These are phyloP conservation scores for Aspergillus latus DNA, from an alignment of 2,329 filamentous ascomycete genomes.

Conservation along the genomic window DNA sequence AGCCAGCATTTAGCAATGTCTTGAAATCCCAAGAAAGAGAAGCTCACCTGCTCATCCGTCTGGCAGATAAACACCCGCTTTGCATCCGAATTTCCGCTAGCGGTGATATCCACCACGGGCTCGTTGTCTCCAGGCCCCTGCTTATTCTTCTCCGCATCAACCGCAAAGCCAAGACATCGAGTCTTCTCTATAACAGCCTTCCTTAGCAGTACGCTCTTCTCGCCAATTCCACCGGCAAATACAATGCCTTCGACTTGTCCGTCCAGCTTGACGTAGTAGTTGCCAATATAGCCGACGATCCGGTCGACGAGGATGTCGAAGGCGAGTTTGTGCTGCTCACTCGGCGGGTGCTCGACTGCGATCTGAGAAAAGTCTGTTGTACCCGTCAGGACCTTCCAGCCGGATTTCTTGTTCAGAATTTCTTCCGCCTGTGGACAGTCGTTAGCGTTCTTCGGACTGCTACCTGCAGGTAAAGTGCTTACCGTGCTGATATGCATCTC, in stretches of 20 bases:
- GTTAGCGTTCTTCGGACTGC: background rate
- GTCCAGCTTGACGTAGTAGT: slow-evolving; percentile 73
- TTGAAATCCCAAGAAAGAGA: background rate
- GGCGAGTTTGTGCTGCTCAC: slow-evolving; percentile 63
- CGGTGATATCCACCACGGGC: slow-evolving; percentile 63
- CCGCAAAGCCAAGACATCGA: slow-evolving; percentile 69
- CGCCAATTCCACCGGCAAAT: slow-evolving; percentile 87
- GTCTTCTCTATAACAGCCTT: slow-evolving; percentile 61
- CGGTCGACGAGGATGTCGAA: slow-evolving; percentile 83
- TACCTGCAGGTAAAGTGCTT: slow-evolving; percentile 6
- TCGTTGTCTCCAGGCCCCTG: slow-evolving; percentile 47
- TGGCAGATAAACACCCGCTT: slow-evolving; percentile 68
- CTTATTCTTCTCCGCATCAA: slow-evolving; percentile 64
- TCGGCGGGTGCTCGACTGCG: slow-evolving; percentile 54
- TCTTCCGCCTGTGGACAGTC: slow-evolving; percentile 63
- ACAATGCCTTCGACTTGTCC: slow-evolving; percentile 80
- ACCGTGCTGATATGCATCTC: slow-evolving; percentile 71
- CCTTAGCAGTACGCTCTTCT: slow-evolving; percentile 69
- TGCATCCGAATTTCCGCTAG: slow-evolving; percentile 30
- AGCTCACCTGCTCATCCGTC: slow-evolving; percentile 74
- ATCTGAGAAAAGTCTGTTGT: slow-evolving; percentile 81
- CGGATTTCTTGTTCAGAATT: slow-evolving; percentile 82
- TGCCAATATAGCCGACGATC: slow-evolving; percentile 70
- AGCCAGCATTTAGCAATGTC: background rate
- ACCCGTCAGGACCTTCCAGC: slow-evolving; percentile 80